These are phyloP conservation scores for Rhizopogon parksii DNA, from an alignment of 1,284 basidiomycete species.

Conservation along the genomic window DNA sequence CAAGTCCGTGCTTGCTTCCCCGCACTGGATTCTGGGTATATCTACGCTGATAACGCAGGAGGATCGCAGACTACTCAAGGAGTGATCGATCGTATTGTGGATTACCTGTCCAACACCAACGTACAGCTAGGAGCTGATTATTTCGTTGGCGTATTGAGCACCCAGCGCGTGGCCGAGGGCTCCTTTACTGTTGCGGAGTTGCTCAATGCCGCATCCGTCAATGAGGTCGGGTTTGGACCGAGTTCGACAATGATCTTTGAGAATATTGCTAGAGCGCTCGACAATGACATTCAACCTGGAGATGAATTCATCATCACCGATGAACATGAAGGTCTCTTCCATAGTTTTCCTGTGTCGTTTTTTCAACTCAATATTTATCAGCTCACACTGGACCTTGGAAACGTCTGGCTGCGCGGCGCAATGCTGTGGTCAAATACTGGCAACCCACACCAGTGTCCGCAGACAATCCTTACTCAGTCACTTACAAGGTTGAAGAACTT, in stretches of 20 bases:
- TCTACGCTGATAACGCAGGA: constrained; percentile 76
- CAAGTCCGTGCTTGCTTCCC: constrained; percentile 58
- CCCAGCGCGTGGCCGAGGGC: constrained; percentile 45
- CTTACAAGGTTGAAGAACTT: constrained; percentile 50
- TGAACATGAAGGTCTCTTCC: constrained; percentile 63
- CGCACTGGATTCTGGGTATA: constrained; percentile 49
- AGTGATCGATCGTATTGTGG: constrained; percentile 52
- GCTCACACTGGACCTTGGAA: constrained; percentile 79
- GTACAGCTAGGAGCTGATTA: constrained; percentile 70
- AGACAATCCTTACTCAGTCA: constrained; percentile 62
- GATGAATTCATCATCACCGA: constrained; percentile 72
- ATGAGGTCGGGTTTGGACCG: constrained; percentile 62
- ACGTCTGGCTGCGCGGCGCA: constrained; percentile 55
- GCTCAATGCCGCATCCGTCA: constrained; percentile 52
- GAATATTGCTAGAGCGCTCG: constrained; percentile 57
- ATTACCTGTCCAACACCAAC: constrained; percentile 67
- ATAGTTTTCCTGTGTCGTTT: constrained; percentile 6
- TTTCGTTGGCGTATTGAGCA: constrained; percentile 47
- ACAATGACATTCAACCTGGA: constrained; percentile 41
- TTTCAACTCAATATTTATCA: constrained; percentile 19
- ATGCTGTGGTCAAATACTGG: constrained; percentile 56
- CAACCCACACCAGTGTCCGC: constrained; percentile 39
- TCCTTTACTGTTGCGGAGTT: constrained; percentile 48
- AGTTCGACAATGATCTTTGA: constrained; percentile 64
- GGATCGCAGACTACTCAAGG: constrained; percentile 58